phyloP scores from a whole-genome alignment of 73 alveolate genomes.

The Paramecium sonneborni region DNA sequence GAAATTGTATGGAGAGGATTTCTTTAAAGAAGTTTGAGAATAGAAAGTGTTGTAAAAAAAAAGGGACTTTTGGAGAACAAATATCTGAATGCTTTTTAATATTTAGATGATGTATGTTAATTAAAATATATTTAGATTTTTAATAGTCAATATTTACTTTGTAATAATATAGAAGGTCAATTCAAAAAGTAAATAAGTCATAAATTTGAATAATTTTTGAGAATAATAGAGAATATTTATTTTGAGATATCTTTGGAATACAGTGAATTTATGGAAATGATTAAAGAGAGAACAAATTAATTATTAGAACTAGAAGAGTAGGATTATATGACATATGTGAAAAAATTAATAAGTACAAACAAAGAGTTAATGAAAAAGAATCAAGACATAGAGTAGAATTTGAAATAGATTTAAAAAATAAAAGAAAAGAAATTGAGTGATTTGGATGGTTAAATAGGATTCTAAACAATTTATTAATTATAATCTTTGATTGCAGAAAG shows the following conservation, averaged over 20 bases:
- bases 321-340: background rate
- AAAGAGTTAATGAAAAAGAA: background rate
- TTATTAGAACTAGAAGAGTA: background rate
- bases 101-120: conserved; percentile 27
- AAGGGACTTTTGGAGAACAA: background rate
- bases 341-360: background rate
- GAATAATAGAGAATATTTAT: background rate
- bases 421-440: background rate
- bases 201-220: conserved; percentile 21
- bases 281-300: background rate
- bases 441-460: background rate
- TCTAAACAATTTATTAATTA: background rate
- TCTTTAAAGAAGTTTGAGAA: conserved; percentile 1
- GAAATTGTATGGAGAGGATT: conserved; percentile 6
- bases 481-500: background rate
- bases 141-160: background rate
- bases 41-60: background rate
- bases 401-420: background rate
- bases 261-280: background rate
- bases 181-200: background rate
- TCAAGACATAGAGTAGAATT: background rate
- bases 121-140: background rate
- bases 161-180: conserved; percentile 2
- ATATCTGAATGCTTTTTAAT: conserved; percentile 3
- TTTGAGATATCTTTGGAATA: conserved; percentile 13